Evolutionary conservation across 495 filamentous ascomycete species (phyloP), one percentile per base, ranked within the genome.

Genomic region (Parachaetomium inaequale): DNA sequence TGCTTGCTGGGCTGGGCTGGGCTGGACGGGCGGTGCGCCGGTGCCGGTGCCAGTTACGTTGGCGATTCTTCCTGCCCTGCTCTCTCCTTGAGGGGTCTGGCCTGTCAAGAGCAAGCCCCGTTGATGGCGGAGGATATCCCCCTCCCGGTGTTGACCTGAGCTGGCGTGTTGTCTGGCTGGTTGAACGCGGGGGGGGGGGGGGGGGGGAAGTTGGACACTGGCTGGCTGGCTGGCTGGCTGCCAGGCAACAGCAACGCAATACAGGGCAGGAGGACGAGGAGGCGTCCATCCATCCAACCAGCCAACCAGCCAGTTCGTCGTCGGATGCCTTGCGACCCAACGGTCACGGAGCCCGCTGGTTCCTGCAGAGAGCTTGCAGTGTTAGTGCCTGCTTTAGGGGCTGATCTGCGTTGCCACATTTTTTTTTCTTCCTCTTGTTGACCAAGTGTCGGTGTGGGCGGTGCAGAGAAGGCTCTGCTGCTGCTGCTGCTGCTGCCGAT

Each of bases 241-340:
- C 25, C 4, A 50, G 23, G 47, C 47, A 15, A 46, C 42, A 46
- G 42, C 17, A 23, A 7, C 10, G 3, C n/a, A n/a, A n/a, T n/a
- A 46, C 4, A 10, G 42, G 21, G 47, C 25, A 50, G 25, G 47
- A 29, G 23, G 47, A 50, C 11, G 46, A 14, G 46, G 2, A 29
- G 25, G 47, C 25, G 47, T 50, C 25, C 12, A 23, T 25, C 36
- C 42, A 46, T 46, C 42, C 19, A 17, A 6, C 42, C 42, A 19
- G n/a, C 3, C n/a, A n/a, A n/a, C n/a, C n/a, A n/a, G n/a, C n/a
- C n/a, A n/a, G n/a, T n/a, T 23, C n/a, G 34, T 42, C 51, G 32
- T 26, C 52, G 15, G 36, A 45, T 31, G 54, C 26, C 54, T 59
- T 60, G 47, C 23, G 26, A 45, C 58, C 58, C 49, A 45, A 60